These are phyloP conservation scores for Didymella pomorum DNA, from an alignment of 2,329 filamentous ascomycete genomes.

Conservation along the genomic window DNA sequence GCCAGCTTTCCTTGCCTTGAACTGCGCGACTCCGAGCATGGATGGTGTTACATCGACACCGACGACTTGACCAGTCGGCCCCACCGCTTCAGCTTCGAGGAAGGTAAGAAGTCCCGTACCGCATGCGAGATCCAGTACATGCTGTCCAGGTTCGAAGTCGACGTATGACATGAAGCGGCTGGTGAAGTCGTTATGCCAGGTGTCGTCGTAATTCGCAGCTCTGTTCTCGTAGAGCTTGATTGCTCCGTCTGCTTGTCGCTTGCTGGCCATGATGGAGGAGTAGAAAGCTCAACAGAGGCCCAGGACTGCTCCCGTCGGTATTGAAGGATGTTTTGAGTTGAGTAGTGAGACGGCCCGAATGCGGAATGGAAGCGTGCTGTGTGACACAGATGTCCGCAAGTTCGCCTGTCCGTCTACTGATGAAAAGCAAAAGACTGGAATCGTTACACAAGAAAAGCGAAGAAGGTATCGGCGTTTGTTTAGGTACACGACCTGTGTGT, in stretches of 20 bases:
- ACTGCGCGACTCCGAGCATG: constrained; percentile 52
- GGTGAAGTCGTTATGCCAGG: constrained; percentile 54
- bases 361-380: background rate
- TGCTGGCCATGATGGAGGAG: constrained; percentile 3
- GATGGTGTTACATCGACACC: constrained; percentile 54
- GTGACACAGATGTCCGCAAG: background rate
- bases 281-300: too few species aligned
- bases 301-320: background rate
- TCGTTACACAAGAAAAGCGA: background rate
- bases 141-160: constrained; percentile 47
- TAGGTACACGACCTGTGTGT: background rate
- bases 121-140: constrained; percentile 57
- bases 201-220: constrained; percentile 50
- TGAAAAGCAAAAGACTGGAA: background rate
- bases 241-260: constrained; percentile 40
- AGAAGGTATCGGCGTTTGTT: background rate
- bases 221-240: constrained; percentile 49
- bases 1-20: constrained; percentile 37
- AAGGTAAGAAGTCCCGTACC: constrained; percentile 56
- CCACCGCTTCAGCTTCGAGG: constrained; percentile 51
- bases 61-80: constrained; percentile 47
- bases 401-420: too few species aligned
- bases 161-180: constrained; percentile 48
- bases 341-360: constrained; percentile 5
- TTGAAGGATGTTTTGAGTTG: background rate